Percentiles rank a stretch among this genome's conserved stretches.
Evolutionary conservation across 192 early-diverging fungal genomes (phyloP).

Genomic region (Mortierella antarctica): DNA sequence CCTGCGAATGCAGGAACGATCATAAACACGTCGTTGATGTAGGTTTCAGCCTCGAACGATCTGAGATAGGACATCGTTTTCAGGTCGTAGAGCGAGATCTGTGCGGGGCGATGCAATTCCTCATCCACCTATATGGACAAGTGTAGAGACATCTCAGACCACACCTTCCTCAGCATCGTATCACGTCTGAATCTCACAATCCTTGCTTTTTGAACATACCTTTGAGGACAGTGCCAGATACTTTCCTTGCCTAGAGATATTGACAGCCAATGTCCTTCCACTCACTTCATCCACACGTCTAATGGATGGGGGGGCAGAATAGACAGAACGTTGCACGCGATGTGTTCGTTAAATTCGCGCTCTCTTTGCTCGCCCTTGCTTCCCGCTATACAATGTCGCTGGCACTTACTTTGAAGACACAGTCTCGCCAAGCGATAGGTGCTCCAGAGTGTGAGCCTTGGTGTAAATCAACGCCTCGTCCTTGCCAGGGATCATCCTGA

Average conservation of each 20-base stretch:
- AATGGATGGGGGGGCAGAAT: too few species aligned
- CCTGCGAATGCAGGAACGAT: slow-evolving; percentile 21
- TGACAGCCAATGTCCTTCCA: not conserved
- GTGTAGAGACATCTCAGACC: too few species aligned
- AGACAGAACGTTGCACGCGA: too few species aligned
- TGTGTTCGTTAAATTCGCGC: not conserved
- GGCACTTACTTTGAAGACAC: slow-evolving; percentile 1
- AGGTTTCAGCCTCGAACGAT: slow-evolving; percentile 26
- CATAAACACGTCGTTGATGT: not conserved
- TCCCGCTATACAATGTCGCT: not conserved
- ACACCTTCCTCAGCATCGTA: too few species aligned
- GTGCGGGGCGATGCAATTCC: slow-evolving; percentile 5
- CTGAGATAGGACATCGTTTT: slow-evolving; percentile 15
- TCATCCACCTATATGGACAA: slow-evolving; percentile 1
- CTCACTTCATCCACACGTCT: not conserved
- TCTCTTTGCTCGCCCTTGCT: not conserved
- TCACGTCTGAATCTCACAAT: too few species aligned
- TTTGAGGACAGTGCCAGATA: slow-evolving; percentile 5
- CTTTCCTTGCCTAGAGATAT: not conserved
- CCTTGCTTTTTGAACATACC: not conserved
- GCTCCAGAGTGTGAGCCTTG: not conserved
- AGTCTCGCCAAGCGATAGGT: slow-evolving; percentile 9
- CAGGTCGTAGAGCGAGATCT: slow-evolving; percentile 24
- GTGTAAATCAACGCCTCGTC: slow-evolving; percentile 10
- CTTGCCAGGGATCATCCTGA: slow-evolving; percentile 18